These are phyloP conservation scores for Erodium moschatum DNA, from an alignment of 441 rosid species.

Conservation along the genomic window DNA sequence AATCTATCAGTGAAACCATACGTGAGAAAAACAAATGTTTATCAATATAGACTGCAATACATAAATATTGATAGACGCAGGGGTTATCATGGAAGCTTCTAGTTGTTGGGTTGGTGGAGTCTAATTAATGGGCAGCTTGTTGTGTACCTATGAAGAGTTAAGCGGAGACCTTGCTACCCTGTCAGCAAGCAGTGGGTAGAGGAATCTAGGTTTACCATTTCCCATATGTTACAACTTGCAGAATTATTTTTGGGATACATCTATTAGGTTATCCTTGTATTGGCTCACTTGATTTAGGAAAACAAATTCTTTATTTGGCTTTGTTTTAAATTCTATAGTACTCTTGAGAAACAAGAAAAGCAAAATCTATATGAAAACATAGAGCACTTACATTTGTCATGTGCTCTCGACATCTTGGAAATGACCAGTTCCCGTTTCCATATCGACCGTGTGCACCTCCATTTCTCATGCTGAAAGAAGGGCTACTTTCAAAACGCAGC, in stretches of 20 bases:
- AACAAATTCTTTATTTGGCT: background rate
- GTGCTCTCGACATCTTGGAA: conserved; percentile 67
- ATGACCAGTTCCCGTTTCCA: conserved; percentile 80
- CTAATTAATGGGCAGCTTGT: background rate
- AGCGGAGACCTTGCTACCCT: background rate
- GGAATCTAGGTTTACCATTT: background rate
- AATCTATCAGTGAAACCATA: too few relatives aligned
- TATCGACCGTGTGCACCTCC: conserved; percentile 92
- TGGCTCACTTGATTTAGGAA: background rate
- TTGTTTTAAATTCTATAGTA: background rate
- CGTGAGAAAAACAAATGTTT: too few relatives aligned
- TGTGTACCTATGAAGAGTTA: background rate
- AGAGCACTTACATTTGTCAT: conserved; percentile 59
- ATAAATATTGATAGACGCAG: too few relatives aligned
- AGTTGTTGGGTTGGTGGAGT: background rate
- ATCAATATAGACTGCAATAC: too few relatives aligned
- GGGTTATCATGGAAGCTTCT: background rate
- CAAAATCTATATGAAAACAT: conserved; percentile 11
- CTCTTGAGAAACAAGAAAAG: background rate
- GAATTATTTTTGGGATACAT: background rate
- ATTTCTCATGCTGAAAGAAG: conserved; percentile 54
- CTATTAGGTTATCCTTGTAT: background rate
- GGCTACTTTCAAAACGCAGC: background rate
- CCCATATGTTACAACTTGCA: background rate
- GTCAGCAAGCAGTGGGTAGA: background rate